Evolutionary conservation across 805 yeast species (phyloP).

Genomic region (Alloascoidea hylecoeti): DNA sequence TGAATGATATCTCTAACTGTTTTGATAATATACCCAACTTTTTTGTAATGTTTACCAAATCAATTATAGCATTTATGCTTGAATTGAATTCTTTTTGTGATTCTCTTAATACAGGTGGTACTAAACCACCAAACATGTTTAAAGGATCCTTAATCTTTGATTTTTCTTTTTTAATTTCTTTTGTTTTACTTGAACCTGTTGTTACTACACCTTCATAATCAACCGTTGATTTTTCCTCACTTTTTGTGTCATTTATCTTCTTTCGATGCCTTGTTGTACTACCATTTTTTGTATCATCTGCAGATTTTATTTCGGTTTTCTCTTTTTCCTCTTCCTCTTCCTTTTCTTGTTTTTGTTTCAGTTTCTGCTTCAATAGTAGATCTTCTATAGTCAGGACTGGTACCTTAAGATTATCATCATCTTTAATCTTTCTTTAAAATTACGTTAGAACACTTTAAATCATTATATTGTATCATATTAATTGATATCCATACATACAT

Average conservation of each 20-base stretch:
- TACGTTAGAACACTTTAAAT: no score
- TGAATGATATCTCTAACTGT: neutral
- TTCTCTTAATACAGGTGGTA: neutral
- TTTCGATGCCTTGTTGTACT: constrained; percentile 1
- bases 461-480: no score
- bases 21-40: neutral
- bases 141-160: no score
- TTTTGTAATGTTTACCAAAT: neutral
- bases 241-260: neutral
- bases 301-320: neutral
- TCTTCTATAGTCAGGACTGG: no score
- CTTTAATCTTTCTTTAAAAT: no score
- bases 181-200: no score
- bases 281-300: neutral
- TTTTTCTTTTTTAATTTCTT: neutral
- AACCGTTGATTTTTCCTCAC: no score
- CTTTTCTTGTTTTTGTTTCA: no score
- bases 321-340: neutral
- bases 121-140: neutral
- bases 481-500: no score
- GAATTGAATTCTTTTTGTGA: neutral
- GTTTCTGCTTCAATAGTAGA: no score
- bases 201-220: no score
- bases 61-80: constrained; percentile 1
- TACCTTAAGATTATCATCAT: no score